phyloP scores from a whole-genome alignment of 768 basidiomycete species.

The Rhizopogon salebrosus region DNA sequence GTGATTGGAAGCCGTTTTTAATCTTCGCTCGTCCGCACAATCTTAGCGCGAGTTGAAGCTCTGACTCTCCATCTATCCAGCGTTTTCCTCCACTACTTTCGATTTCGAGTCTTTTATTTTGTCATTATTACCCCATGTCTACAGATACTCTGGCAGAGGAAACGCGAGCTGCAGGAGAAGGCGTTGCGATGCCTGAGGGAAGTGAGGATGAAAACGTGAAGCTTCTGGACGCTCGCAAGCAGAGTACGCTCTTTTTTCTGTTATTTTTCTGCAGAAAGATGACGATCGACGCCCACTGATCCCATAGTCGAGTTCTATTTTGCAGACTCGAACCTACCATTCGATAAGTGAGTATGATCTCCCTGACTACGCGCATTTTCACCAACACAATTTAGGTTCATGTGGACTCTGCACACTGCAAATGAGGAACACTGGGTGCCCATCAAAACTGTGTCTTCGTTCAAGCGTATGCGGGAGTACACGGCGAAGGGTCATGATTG shows the following conservation, averaged over 20 bases:
- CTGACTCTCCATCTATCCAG: too few species aligned
- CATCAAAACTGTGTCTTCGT: constrained; percentile 79
- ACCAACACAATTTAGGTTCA: constrained; percentile 56
- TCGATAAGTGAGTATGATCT: constrained; percentile 56
- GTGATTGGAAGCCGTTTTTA: too few species aligned
- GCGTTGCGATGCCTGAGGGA: constrained; percentile 20
- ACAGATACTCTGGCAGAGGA: constrained; percentile 8
- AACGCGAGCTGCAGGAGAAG: constrained; percentile 9
- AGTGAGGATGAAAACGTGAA: constrained; percentile 32
- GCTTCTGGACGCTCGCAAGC: constrained; percentile 45
- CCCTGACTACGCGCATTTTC: not conserved
- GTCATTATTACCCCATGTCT: constrained; percentile 16
- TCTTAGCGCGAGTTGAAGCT: too few species aligned
- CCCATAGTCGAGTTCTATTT: constrained; percentile 90
- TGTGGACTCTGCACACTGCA: constrained; percentile 87
- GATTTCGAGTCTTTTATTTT: not conserved
- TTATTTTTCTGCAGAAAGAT: not conserved
- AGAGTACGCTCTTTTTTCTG: constrained; percentile 36
- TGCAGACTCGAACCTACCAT: constrained; percentile 93
- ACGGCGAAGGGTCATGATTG: constrained; percentile 55
- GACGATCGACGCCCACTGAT: not conserved
- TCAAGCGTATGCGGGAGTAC: constrained; percentile 91
- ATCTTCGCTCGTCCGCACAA: too few species aligned
- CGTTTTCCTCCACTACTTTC: not conserved
- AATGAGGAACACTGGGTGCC: constrained; percentile 88